These are phyloP conservation scores for Solanum hybrid DNA, from an alignment of 305 asterid genomes.

Conservation along the genomic window DNA sequence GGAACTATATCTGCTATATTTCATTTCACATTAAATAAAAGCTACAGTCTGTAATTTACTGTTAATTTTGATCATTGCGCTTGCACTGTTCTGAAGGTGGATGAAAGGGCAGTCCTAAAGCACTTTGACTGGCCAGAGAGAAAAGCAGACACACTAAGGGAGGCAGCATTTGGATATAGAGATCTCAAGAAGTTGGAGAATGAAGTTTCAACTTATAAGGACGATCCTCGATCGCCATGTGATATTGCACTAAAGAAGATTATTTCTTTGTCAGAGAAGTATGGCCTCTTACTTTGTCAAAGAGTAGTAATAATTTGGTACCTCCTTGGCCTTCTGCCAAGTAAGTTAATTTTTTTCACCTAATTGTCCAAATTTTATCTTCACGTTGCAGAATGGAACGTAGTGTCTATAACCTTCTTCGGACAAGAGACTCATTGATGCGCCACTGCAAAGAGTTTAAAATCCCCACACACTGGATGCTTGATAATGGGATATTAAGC, in stretches of 20 bases:
- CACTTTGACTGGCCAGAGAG: slow-evolving; percentile 98
- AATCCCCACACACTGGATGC: slow-evolving; percentile 92
- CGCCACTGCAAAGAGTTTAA: slow-evolving; percentile 68
- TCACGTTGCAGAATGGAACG: slow-evolving; percentile 63
- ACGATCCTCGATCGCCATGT: slow-evolving; percentile 62
- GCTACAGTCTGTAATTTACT: not conserved
- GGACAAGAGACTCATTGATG: slow-evolving; percentile 68
- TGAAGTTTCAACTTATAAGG: slow-evolving; percentile 53
- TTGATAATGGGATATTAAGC: slow-evolving; percentile 72
- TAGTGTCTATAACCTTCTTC: slow-evolving; percentile 51
- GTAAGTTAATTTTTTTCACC: not conserved
- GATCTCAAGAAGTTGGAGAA: slow-evolving; percentile 76
- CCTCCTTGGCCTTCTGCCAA: not conserved
- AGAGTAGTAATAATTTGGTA: not conserved
- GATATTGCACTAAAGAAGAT: slow-evolving; percentile 76
- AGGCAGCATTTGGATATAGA: slow-evolving; percentile 85
- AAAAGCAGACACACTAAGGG: slow-evolving; percentile 86
- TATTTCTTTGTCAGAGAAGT: slow-evolving; percentile 82
- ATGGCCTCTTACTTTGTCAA: not conserved
- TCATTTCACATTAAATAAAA: not conserved
- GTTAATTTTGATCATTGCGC: slow-evolving; percentile 4
- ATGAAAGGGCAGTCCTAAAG: slow-evolving; percentile 90
- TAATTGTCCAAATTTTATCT: not conserved
- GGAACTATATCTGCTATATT: not conserved
- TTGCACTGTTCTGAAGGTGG: slow-evolving; percentile 47